Conservation (phyloP, 805 yeast genomes). For the Sugiyamaella floridensis region DNA sequence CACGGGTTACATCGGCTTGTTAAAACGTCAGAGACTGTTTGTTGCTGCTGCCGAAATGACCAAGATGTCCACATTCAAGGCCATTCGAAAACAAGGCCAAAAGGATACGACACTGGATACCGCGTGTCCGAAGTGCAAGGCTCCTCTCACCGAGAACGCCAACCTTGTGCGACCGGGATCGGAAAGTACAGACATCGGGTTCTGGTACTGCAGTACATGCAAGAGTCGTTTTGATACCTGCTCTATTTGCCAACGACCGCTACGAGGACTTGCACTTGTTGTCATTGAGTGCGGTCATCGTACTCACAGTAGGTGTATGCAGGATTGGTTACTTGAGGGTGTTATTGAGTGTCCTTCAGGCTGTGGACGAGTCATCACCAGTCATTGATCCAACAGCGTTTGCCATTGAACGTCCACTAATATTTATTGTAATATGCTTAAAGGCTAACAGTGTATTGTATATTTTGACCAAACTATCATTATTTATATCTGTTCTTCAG, state of each 20-base stretch:
- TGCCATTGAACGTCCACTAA: too few species aligned
- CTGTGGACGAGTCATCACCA: conserved; percentile 32
- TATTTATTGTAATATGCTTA: background rate
- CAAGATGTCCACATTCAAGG: conserved; percentile 34
- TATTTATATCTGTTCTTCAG: too few species aligned
- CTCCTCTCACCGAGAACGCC: conserved; percentile 30
- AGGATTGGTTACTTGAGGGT: conserved; percentile 65
- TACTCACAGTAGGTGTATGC: conserved; percentile 76
- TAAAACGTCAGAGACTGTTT: conserved; percentile 46
- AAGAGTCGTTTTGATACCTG: conserved; percentile 57
- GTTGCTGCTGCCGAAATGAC: conserved; percentile 52
- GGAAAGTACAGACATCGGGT: conserved; percentile 36
- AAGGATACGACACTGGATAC: conserved; percentile 39
- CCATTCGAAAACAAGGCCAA: conserved; percentile 25
- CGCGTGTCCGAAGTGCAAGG: conserved; percentile 34
- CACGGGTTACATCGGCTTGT: conserved; percentile 45
- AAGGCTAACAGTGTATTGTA: background rate
- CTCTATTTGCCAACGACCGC: conserved; percentile 67
- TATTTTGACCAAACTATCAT: too few species aligned
- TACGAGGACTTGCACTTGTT: conserved; percentile 60
- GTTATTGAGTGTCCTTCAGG: conserved; percentile 79
- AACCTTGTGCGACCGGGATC: conserved; percentile 16
- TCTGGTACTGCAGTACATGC: conserved; percentile 82
- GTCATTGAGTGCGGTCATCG: conserved; percentile 74
- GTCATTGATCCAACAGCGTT: background rate